A percentile compares a stretch with the other conserved stretches of the same genome.
Evolutionary conservation across 148 eudicot genomes (phyloP).

Genomic region (Chenopodium quinoa): DNA sequence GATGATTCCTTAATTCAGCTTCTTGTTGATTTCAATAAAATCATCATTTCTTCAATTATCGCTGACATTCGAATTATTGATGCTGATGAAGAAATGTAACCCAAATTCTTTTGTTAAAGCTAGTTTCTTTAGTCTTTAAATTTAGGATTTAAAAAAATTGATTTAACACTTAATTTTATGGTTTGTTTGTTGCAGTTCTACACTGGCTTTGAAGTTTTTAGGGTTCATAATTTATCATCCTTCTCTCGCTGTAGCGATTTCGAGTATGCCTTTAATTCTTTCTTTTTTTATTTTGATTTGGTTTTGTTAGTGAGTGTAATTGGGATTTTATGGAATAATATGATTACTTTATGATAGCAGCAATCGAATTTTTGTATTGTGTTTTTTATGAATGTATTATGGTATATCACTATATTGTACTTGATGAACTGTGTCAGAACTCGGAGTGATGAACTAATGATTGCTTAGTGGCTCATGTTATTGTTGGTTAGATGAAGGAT

Average conservation of each 20-base stretch:
- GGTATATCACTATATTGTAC: neutral
- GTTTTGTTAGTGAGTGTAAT: too few relatives aligned
- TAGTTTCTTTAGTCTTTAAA: neutral
- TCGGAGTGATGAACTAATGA: neutral
- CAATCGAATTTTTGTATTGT: neutral
- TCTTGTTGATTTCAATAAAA: conserved; percentile 35
- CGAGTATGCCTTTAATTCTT: conserved; percentile 34
- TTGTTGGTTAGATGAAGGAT: neutral
- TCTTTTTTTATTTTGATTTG: neutral
- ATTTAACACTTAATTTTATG: neutral
- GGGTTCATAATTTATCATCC: conserved; percentile 90
- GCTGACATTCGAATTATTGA: conserved; percentile 38
- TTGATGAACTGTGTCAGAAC: neutral
- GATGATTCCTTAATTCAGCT: conserved; percentile 38
- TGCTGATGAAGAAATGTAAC: conserved; percentile 71
- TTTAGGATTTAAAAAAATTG: neutral
- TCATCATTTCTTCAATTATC: conserved; percentile 41
- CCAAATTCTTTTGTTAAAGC: neutral
- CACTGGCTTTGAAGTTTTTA: conserved; percentile 81
- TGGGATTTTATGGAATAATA: too few relatives aligned
- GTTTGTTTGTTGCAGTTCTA: conserved; percentile 41
- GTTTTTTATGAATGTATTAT: neutral
- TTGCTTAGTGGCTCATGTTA: neutral
- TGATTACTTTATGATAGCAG: neutral
- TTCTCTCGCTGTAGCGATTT: conserved; percentile 35